Evolutionary conservation across 257 asterid species (phyloP).

Genomic region (Lithospermum erythrorhizon): DNA sequence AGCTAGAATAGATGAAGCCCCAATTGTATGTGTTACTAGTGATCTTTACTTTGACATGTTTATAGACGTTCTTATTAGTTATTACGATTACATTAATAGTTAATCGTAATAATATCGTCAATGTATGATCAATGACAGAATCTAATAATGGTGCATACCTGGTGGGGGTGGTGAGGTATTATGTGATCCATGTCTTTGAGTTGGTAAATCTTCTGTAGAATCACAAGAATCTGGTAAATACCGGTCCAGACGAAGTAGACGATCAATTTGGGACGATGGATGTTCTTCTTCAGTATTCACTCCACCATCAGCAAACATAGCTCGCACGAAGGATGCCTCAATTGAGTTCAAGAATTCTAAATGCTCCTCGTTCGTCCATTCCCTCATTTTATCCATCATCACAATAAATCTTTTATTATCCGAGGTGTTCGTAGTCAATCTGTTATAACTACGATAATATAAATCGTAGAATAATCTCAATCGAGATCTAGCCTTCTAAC

Average conservation of each 20-base stretch:
- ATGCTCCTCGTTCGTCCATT: constrained; percentile 58
- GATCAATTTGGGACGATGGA: constrained; percentile 1
- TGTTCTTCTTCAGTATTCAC: not conserved
- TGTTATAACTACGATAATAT: no score
- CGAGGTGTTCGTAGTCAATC: not conserved
- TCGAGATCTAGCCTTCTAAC: no score
- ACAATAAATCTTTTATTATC: not conserved
- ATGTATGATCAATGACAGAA: no score
- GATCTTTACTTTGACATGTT: no score
- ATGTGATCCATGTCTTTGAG: constrained; percentile 15
- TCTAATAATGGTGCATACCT: no score
- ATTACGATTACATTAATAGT: no score
- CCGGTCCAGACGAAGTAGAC: constrained; percentile 39
- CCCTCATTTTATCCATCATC: constrained; percentile 6
- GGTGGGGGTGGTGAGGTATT: no score
- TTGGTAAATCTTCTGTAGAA: constrained; percentile 38
- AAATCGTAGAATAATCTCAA: no score
- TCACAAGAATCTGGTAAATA: constrained; percentile 44
- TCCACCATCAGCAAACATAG: constrained; percentile 13
- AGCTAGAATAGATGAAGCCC: no score
- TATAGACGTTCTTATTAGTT: no score
- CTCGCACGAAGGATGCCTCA: constrained; percentile 42
- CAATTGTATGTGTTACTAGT: no score
- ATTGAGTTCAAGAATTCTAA: constrained; percentile 33
- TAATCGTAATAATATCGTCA: no score